Conservation (phyloP, 2,329 filamentous ascomycete species). For the Gaeumannomyces sp. region DNA sequence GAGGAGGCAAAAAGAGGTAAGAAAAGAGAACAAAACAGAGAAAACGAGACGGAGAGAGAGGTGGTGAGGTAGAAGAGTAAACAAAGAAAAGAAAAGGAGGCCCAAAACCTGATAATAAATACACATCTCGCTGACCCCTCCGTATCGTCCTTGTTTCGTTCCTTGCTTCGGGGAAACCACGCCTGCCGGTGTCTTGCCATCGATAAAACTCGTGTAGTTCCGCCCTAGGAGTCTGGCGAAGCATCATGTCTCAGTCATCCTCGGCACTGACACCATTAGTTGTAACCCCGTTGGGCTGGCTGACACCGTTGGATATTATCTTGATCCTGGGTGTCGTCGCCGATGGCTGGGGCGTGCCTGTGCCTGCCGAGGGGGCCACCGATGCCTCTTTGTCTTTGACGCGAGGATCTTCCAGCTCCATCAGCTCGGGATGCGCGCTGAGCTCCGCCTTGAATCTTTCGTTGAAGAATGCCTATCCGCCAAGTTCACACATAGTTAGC, state of each 20-base stretch:
- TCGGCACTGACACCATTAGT: slow-evolving; percentile 8
- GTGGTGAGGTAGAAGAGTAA: slow-evolving; percentile 4
- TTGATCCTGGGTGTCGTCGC: slow-evolving; percentile 18
- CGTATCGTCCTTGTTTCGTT: no score
- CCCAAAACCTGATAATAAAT: background rate
- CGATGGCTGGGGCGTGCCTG: slow-evolving; percentile 21
- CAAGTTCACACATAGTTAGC: background rate
- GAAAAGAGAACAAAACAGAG: background rate
- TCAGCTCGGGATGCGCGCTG: slow-evolving; percentile 19
- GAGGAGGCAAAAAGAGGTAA: no score
- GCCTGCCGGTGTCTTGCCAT: no score
- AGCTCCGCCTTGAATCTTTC: slow-evolving; percentile 38
- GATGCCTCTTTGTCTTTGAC: slow-evolving; percentile 31
- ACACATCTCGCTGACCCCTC: no score
- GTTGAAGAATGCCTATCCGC: slow-evolving; percentile 48
- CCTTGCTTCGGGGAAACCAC: no score
- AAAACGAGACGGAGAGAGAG: slow-evolving; percentile 10
- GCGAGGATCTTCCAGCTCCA: slow-evolving; percentile 17
- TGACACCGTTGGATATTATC: slow-evolving; percentile 18
- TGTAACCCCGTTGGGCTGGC: slow-evolving; percentile 9
- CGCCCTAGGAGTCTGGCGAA: no score
- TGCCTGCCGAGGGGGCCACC: slow-evolving; percentile 31
- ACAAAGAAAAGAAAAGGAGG: slow-evolving; percentile 3
- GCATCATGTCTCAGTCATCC: slow-evolving; percentile 9
- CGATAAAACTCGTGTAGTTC: no score